Base-by-base conservation (phyloP, 257 asterid genomes). In the Solanum pinnatisectum region DNA sequence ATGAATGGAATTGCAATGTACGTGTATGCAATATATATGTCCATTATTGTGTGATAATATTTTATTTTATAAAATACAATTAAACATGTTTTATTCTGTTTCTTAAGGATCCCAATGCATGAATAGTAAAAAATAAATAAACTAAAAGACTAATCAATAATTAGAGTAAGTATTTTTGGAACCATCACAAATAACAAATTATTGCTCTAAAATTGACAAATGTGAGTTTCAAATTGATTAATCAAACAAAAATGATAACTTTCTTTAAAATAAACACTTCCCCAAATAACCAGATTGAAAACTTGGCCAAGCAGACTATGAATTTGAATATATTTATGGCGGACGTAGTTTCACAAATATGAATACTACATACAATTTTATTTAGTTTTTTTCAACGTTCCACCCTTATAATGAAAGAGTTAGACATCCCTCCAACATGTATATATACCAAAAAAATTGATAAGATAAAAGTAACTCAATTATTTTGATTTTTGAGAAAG, bases 401-500 rank as follows among this genome's bases (percentile, higher is more conserved):
- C 20, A 67, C 16, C 36, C 5, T 2, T 67, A 25, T 12, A 0
- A 12, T 25, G 22, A 0, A 23, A n/a, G 32, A 63, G 0, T 23
- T 5, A 10, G 32, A n/a, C 2, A 9, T 22, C 30, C 0, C 70
- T 60, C 15, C 15, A 60, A 60, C 0, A 0, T 0, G 0, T 18
- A 6, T 56, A 18, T 56, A 2, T 18, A 6, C 10, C 2, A 56
- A 56, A 56, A 56, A 49, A 13, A 13, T 4, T 42, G 1, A 46
- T 30, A 68, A 68, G 6, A 30, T 27, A 5, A 68, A 30, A 68
- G 6, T 14, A 2, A 30, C 42, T 39, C 20, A 76, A 76, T 23
- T 76, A 76, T 23, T 76, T 76, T 73, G 30, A 35, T 35, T 20
- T 74, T 74, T 56, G 65, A 56, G 83, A 76, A 40, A 76, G 0